Evolutionary conservation across 495 filamentous ascomycete species (phyloP).

Genomic region (Penicillium mononematosum): DNA sequence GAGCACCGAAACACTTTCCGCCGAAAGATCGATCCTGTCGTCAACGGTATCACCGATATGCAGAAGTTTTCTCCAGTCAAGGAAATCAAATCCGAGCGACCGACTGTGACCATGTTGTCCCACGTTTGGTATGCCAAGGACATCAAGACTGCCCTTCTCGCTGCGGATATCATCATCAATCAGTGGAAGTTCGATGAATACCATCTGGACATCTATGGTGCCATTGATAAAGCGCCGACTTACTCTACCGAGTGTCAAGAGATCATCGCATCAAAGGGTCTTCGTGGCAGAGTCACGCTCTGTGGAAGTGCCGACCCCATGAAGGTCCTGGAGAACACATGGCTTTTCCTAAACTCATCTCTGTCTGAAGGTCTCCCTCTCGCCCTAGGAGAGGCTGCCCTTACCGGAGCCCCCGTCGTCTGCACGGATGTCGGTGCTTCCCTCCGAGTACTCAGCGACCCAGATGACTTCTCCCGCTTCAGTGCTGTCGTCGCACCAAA

Average conservation of each 20-base stretch:
- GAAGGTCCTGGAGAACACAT: conserved; percentile 58
- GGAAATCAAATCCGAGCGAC: conserved; percentile 53
- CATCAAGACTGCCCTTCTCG: conserved; percentile 61
- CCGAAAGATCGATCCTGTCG: conserved; percentile 65
- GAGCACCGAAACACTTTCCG: conserved; percentile 59
- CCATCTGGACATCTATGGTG: conserved; percentile 62
- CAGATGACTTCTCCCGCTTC: conserved; percentile 54
- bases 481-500: conserved; percentile 64
- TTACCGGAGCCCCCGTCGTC: conserved; percentile 63
- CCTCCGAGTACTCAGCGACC: conserved; percentile 61
- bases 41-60: conserved; percentile 68
- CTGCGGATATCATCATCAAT: conserved; percentile 65
- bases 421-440: conserved; percentile 66
- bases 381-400: conserved; percentile 63
- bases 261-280: conserved; percentile 59
- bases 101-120: conserved; percentile 65
- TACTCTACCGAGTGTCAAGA: conserved; percentile 62
- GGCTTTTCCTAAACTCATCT: conserved; percentile 68
- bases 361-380: conserved; percentile 65
- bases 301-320: conserved; percentile 56
- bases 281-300: conserved; percentile 52
- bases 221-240: conserved; percentile 57
- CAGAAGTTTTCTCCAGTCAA: conserved; percentile 60
- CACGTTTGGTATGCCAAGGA: conserved; percentile 67
- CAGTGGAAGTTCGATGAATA: conserved; percentile 66